A percentile compares a stretch with the other conserved stretches of the same genome.
Evolutionary conservation across 306 rosid genomes (phyloP).

Genomic region (Hippophae rhamnoides): DNA sequence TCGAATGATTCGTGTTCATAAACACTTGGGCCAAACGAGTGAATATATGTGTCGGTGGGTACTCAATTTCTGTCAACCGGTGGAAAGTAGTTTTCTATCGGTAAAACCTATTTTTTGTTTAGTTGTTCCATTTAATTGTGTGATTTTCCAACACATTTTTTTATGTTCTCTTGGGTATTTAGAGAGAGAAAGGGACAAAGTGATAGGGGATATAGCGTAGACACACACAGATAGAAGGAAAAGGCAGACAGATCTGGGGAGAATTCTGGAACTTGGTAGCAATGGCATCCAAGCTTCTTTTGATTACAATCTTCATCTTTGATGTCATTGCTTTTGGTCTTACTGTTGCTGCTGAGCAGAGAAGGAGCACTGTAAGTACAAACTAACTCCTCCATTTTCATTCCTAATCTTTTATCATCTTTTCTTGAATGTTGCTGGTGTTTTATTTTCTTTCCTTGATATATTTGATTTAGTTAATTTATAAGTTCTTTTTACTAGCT

Average conservation of each 20-base stretch:
- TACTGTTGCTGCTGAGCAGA: conserved; percentile 89
- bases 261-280: conserved; percentile 21
- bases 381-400: conserved; percentile 3
- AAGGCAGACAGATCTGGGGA: conserved; percentile 27
- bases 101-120: background rate
- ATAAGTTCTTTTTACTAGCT: conserved; percentile 3
- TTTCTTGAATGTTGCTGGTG: background rate
- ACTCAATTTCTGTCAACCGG: conserved; percentile 20
- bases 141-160: background rate
- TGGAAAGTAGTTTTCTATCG: conserved; percentile 28
- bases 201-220: background rate
- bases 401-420: background rate
- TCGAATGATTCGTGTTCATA: too few relatives aligned
- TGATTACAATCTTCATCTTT: conserved; percentile 47
- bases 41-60: conserved; percentile 10
- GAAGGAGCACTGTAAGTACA: conserved; percentile 82
- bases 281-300: conserved; percentile 89
- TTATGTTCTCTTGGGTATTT: conserved; percentile 5
- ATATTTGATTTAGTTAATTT: conserved; percentile 3
- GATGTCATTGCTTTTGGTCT: conserved; percentile 87
- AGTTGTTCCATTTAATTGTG: background rate
- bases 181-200: background rate
- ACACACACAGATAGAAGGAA: conserved; percentile 6
- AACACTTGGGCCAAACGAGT: too few relatives aligned
- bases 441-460: background rate